phyloP scores from a whole-genome alignment of 345 rosid species.

The Populus alba region DNA sequence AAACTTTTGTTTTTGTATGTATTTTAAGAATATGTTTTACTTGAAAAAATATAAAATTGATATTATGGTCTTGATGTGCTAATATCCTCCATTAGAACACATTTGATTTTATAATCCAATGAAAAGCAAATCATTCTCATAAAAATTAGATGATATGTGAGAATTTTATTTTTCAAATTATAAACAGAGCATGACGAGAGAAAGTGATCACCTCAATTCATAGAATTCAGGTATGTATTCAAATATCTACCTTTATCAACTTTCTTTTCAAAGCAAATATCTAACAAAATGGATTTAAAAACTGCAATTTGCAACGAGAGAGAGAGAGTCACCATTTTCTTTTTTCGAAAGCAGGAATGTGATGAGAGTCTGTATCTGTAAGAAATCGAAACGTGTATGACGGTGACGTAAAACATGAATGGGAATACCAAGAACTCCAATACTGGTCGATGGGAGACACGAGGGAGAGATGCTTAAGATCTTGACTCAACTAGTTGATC shows the following conservation, averaged over 20 bases:
- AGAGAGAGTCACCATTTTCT: background rate
- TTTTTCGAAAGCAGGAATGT: background rate
- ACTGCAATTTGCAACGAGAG: background rate
- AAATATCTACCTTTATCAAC: too few relatives aligned
- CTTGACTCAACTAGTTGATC: background rate
- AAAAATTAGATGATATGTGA: too few relatives aligned
- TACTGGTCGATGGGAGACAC: background rate
- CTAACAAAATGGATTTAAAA: too few relatives aligned
- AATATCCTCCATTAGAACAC: background rate
- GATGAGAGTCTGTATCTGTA: background rate
- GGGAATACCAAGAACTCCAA: background rate
- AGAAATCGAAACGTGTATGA: background rate
- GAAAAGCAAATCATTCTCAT: background rate
- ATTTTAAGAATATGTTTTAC: too few relatives aligned
- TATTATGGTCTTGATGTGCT: too few relatives aligned
- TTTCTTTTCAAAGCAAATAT: too few relatives aligned
- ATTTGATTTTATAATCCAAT: background rate
- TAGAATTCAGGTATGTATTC: too few relatives aligned
- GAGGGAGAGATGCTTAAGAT: background rate
- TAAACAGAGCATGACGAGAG: too few relatives aligned
- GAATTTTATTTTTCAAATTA: too few relatives aligned
- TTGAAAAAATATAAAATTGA: too few relatives aligned
- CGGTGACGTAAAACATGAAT: background rate
- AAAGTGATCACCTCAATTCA: too few relatives aligned
- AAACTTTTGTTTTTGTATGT: too few relatives aligned